Percentiles rank a stretch among this genome's conserved stretches.
Conservation (phyloP, 345 rosid genomes). For the Sapria himalayana region DNA sequence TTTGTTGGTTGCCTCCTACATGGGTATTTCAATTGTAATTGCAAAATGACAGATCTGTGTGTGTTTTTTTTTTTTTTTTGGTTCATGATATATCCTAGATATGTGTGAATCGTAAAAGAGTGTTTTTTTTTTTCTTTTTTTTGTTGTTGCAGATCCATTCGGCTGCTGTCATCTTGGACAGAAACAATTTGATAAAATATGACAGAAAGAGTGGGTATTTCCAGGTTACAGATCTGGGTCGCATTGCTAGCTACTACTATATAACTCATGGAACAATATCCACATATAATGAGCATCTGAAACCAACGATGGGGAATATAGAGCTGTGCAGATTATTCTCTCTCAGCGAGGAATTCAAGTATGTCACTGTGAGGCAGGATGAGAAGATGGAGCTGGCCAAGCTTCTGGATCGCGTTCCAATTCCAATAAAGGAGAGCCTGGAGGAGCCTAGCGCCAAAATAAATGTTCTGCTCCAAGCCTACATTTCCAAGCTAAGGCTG, state of each 20-base stretch:
- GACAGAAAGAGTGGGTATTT: conserved; percentile 87
- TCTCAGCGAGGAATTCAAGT: conserved; percentile 83
- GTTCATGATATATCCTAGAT: no score
- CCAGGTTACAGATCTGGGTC: conserved; percentile 96
- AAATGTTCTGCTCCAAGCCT: conserved; percentile 83
- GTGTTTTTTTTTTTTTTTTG: no score
- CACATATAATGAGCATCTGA: conserved; percentile 78
- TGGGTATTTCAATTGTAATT: no score
- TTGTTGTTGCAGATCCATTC: conserved; percentile 50
- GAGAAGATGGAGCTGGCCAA: conserved; percentile 98
- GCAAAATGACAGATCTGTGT: no score
- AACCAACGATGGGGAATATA: conserved; percentile 93
- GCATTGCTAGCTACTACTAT: conserved; percentile 95
- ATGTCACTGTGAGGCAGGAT: conserved; percentile 87
- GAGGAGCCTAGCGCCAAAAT: conserved; percentile 96
- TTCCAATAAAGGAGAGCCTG: conserved; percentile 82
- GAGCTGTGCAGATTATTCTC: conserved; percentile 77
- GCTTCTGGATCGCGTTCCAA: conserved; percentile 81
- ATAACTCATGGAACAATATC: conserved; percentile 84
- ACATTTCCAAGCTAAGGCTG: conserved; percentile 86
- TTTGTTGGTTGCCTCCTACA: no score
- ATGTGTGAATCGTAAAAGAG: no score
- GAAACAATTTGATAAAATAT: conserved; percentile 69
- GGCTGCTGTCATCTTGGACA: conserved; percentile 81
- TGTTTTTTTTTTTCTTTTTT: neutral